Base-by-base conservation (phyloP, 2,329 filamentous ascomycete species). In the Emmonsia crescens region DNA sequence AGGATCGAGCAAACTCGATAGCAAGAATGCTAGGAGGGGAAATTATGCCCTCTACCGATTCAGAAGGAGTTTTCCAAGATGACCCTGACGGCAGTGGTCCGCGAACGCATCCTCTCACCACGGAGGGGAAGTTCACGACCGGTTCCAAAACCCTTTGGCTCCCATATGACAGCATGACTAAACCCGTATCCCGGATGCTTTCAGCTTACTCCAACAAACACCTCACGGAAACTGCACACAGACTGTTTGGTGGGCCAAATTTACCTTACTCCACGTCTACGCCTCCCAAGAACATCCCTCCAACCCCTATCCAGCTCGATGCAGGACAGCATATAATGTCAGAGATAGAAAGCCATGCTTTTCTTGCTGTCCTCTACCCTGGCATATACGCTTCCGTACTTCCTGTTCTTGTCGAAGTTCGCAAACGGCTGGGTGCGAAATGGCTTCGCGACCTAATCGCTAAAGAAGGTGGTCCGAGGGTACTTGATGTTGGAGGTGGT, bases 201-300 rank as follows among this genome's bases (percentile, higher is more conserved):
- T 80, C 80, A 16, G 79, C 86, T 61, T 83, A 85, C 60, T 83
- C 90, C 62, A 83, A 86, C 51, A 88, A 85, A 61, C 94, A 99
- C 71, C 79, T 97, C 38, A 80, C 81, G 40, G 82, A 87, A 61
- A 82, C 88, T 1, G 89, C 92, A 0, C 84, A 89, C 66, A 82
- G 80, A 51, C 80, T 84, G 0, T 93, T 96, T 71, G 93, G 92
- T 51, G 93, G 93, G 0, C 75, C 76, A 3, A 84, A 86, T 0
- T 78, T 97, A 19, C 92, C 92, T 2, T 81, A 88, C 70, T 95
- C 91, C 1, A 85, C 89, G 0, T 82, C 86, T 1, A 92, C 89
- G 2, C 87, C 89, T 0, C 75, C 77, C 38, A 77, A 80, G 1
- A 72, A 67, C n/a, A 71, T 73, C 64, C 76, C 74, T 27, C 76